Evolutionary conservation across 2,329 filamentous ascomycete genomes (phyloP).

Genomic region (Penicillium frequentans): DNA sequence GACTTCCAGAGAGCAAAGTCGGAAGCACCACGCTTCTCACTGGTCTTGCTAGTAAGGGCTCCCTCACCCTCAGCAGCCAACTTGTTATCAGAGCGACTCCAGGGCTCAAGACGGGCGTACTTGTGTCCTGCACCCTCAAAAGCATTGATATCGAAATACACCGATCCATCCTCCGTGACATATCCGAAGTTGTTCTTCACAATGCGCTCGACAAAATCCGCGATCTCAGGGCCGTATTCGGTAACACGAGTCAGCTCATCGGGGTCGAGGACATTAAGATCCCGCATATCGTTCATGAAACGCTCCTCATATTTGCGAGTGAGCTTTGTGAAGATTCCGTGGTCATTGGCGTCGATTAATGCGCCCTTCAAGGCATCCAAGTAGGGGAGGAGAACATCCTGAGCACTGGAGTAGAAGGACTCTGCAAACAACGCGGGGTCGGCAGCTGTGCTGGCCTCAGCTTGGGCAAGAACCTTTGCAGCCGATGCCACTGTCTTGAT

Average conservation of each 20-base stretch:
- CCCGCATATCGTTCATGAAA: slow-evolving; percentile 85
- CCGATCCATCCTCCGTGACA: slow-evolving; percentile 70
- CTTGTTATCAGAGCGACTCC: slow-evolving; percentile 79
- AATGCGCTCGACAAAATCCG: slow-evolving; percentile 77
- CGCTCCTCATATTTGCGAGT: slow-evolving; percentile 83
- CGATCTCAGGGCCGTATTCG: slow-evolving; percentile 86
- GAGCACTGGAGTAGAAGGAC: slow-evolving; percentile 58
- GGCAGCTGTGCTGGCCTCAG: slow-evolving; percentile 24
- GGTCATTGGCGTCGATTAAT: slow-evolving; percentile 59
- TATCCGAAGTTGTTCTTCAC: slow-evolving; percentile 87
- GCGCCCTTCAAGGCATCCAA: slow-evolving; percentile 66
- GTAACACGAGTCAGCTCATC: slow-evolving; percentile 87
- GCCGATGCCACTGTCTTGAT: slow-evolving; percentile 62
- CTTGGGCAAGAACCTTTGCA: slow-evolving; percentile 50
- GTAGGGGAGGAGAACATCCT: slow-evolving; percentile 76
- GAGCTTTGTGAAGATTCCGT: slow-evolving; percentile 81
- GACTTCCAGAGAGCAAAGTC: slow-evolving; percentile 96
- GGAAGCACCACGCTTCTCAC: slow-evolving; percentile 70
- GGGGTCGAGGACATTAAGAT: slow-evolving; percentile 79
- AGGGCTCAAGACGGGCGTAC: slow-evolving; percentile 82
- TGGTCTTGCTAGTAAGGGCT: slow-evolving; percentile 62
- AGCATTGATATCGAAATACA: slow-evolving; percentile 88
- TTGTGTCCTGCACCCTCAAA: slow-evolving; percentile 83
- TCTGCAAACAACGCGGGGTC: slow-evolving; percentile 31
- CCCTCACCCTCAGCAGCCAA: slow-evolving; percentile 89